phyloP scores from a whole-genome alignment of 768 basidiomycete genomes.

The Boletus pseudo-olivaceus region DNA sequence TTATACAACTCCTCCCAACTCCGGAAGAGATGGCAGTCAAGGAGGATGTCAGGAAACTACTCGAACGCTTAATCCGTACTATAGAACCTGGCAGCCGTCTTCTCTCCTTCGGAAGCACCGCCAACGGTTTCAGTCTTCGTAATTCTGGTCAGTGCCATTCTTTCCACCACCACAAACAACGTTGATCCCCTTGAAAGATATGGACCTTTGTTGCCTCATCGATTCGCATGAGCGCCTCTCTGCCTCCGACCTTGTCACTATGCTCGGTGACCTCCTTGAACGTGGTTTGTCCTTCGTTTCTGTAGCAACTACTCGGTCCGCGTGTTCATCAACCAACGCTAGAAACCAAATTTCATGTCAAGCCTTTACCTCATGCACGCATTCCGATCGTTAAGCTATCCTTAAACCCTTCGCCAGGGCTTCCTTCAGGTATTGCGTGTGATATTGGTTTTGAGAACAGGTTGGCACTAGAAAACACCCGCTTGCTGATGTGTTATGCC shows the following conservation, averaged over 20 bases:
- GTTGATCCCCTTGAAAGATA: slow-evolving; percentile 54
- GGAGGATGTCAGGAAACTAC: slow-evolving; percentile 91
- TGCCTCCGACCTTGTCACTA: slow-evolving; percentile 87
- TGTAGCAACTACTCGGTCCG: background rate
- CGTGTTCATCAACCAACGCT: slow-evolving; percentile 9
- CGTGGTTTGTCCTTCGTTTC: slow-evolving; percentile 58
- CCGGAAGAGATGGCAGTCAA: slow-evolving; percentile 89
- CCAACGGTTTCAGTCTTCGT: slow-evolving; percentile 93
- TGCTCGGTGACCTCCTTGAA: slow-evolving; percentile 90
- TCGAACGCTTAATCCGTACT: slow-evolving; percentile 92
- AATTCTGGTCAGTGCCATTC: slow-evolving; percentile 70
- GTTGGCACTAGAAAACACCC: slow-evolving; percentile 94
- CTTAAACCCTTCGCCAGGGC: slow-evolving; percentile 77
- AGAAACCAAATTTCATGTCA: slow-evolving; percentile 97
- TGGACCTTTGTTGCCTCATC: slow-evolving; percentile 97
- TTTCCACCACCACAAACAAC: background rate
- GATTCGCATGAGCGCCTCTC: slow-evolving; percentile 78
- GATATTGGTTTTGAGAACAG: slow-evolving; percentile 99
- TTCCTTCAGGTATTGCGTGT: slow-evolving; percentile 88
- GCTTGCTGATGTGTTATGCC: slow-evolving; percentile 94
- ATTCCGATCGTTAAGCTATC: slow-evolving; percentile 99
- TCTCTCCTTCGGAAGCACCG: slow-evolving; percentile 93
- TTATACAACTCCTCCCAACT: slow-evolving; percentile 87
- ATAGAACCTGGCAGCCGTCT: slow-evolving; percentile 90
- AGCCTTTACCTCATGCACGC: slow-evolving; percentile 91